Base-by-base conservation (phyloP, 1,284 basidiomycete genomes). In the Boletus smithii region DNA sequence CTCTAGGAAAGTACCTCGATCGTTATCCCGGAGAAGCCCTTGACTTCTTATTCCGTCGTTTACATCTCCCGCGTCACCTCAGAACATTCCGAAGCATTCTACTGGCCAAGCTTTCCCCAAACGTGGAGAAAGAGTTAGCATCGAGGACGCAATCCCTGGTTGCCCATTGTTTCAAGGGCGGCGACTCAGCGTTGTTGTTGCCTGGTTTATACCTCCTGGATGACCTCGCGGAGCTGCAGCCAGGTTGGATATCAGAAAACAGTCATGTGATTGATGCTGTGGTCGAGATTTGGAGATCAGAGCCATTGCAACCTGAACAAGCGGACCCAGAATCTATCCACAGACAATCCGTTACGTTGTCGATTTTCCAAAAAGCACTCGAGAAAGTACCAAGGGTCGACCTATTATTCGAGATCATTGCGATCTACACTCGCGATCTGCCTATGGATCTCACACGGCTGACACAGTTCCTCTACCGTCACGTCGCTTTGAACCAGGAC, bases 1-100 rank as follows among this genome's bases (percentile, higher is more conserved):
- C 95, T 17, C 73, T 99, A 35, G 92, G 89, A 14, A 86, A 87
- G 65, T 99, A 92, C 68, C 78, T 99, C 22, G 85, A 98, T 68
- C 82, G 91, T 20, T 99, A 97, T 68, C 88, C 93, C 3, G 73
- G 72, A 3, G 91, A 97, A 59, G 87, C 92, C 4, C 78, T 91
- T 18, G 82, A 88, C 47, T 91, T 91, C 67, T 89, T 99, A 66
- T 77, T 97, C 58, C 80, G 80, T 20, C 81, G 90, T 58, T 72
- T 99, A 18, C 76, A 83, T 38, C 83, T 86, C 53, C 77, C 85
- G 1, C 78, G 85, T 32, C 83, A 91, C 56, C 74, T 95, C 29
- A 81, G 85, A 55, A 93, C 91, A 0, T 71, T 93, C 46, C 75
- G 91, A 42, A 92, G 83, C 60, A 86, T 95, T 48, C 71, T 97